phyloP scores from a whole-genome alignment of 208 protist genomes.

The Leishmania lainsoni region DNA sequence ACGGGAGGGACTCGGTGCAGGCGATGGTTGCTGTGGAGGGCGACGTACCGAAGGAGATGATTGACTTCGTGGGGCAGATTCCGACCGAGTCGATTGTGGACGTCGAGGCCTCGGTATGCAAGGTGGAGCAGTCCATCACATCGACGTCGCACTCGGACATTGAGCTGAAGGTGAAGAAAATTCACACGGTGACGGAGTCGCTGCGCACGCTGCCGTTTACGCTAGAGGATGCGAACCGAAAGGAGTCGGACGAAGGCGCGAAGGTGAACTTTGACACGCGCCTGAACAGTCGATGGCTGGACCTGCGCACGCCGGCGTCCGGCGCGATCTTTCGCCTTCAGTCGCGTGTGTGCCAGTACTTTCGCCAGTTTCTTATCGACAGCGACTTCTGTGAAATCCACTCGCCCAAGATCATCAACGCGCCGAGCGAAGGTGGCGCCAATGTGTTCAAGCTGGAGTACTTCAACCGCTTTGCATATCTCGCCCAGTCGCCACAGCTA shows the following conservation, averaged over 20 bases:
- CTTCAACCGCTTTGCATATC: constrained; percentile 93
- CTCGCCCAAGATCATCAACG: constrained; percentile 99
- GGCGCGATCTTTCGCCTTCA: constrained; percentile 97
- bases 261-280: constrained; percentile 94
- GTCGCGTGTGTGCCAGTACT: constrained; percentile 93
- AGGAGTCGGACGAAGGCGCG: constrained; percentile 68
- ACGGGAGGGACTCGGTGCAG: constrained; percentile 80
- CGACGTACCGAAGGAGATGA: constrained; percentile 85
- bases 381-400: constrained; percentile 99
- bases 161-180: constrained; percentile 79
- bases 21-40: constrained; percentile 80
- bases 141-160: constrained; percentile 77
- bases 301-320: constrained; percentile 97
- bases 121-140: constrained; percentile 76
- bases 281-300: constrained; percentile 97
- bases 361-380: constrained; percentile 95
- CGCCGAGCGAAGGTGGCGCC: constrained; percentile 96
- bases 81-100: constrained; percentile 91
- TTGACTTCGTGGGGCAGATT: constrained; percentile 91
- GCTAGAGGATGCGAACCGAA: constrained; percentile 89
- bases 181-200: constrained; percentile 88
- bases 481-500: constrained; percentile 99
- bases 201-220: constrained; percentile 91
- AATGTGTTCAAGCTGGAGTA: constrained; percentile 95
- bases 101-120: constrained; percentile 65